phyloP scores from a whole-genome alignment of 2,329 filamentous ascomycete genomes.

The Ceratocystis colombiana region DNA sequence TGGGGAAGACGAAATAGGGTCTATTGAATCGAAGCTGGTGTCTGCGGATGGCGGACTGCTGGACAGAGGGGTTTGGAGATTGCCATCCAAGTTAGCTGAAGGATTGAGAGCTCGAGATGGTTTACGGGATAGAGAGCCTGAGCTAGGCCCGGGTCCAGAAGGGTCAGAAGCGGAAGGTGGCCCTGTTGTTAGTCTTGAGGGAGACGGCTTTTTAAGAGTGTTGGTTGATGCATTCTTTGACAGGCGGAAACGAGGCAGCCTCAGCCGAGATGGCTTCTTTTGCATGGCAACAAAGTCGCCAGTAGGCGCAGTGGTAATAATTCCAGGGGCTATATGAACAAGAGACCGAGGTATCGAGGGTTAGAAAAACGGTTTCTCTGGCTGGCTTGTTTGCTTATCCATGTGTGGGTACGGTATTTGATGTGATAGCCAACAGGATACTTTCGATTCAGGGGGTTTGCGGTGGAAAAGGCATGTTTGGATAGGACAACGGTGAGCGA shows the following conservation, averaged over 20 bases:
- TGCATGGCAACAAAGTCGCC: conserved; percentile 46
- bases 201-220: conserved; percentile 7
- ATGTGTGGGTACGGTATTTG: not conserved
- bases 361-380: not conserved
- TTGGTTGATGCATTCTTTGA: conserved; percentile 38
- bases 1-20: conserved; percentile 15
- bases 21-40: conserved; percentile 16
- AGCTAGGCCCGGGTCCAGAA: conserved; percentile 15
- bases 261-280: conserved; percentile 48
- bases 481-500: not conserved
- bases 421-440: not conserved
- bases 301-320: conserved; percentile 88
- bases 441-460: conserved; percentile 8
- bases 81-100: conserved; percentile 15
- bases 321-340: conserved; percentile 49
- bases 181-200: not conserved
- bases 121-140: conserved; percentile 19
- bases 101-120: conserved; percentile 22
- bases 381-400: not conserved
- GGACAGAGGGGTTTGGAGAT: conserved; percentile 19
- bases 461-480: not conserved
- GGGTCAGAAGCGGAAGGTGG: conserved; percentile 8
- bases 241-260: conserved; percentile 44
- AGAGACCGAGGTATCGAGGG: conserved; percentile 15
- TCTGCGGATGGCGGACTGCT: conserved; percentile 11